Conservation (phyloP, 768 basidiomycete species). For the Serendipita sp. region DNA sequence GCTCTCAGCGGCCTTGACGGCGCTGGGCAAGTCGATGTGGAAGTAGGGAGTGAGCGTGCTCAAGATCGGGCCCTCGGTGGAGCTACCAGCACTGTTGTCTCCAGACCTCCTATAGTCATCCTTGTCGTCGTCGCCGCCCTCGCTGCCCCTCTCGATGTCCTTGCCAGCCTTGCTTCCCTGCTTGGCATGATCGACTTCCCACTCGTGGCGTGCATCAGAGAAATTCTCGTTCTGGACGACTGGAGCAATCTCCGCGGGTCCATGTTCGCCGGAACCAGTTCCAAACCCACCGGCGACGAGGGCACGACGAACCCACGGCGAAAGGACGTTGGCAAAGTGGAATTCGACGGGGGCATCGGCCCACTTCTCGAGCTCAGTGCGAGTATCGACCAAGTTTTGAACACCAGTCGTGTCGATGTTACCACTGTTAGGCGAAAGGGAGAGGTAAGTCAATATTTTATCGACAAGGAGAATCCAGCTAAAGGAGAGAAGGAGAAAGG, state of each 20-base stretch:
- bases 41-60: conserved; percentile 59
- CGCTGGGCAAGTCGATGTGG: conserved; percentile 71
- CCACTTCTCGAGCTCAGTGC: conserved; percentile 80
- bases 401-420: conserved; percentile 87
- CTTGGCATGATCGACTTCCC: conserved; percentile 10
- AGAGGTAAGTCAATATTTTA: conserved; percentile 5
- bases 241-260: conserved; percentile 52
- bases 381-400: conserved; percentile 81
- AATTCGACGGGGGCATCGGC: conserved; percentile 69
- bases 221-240: conserved; percentile 36
- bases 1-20: conserved; percentile 53
- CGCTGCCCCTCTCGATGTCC: conserved; percentile 15
- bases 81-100: conserved; percentile 11
- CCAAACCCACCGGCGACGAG: conserved; percentile 87
- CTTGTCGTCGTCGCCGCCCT: conserved; percentile 6
- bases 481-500: background rate
- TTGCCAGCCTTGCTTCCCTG: conserved; percentile 15
- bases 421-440: conserved; percentile 31
- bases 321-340: conserved; percentile 85
- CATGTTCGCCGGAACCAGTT: conserved; percentile 30
- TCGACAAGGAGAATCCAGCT: no score
- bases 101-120: background rate
- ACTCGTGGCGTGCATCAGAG: conserved; percentile 19
- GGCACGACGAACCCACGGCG: conserved; percentile 86
- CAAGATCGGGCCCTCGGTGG: conserved; percentile 12